phyloP scores from a whole-genome alignment of 805 yeast species.

The Yamadazyma sp. region DNA sequence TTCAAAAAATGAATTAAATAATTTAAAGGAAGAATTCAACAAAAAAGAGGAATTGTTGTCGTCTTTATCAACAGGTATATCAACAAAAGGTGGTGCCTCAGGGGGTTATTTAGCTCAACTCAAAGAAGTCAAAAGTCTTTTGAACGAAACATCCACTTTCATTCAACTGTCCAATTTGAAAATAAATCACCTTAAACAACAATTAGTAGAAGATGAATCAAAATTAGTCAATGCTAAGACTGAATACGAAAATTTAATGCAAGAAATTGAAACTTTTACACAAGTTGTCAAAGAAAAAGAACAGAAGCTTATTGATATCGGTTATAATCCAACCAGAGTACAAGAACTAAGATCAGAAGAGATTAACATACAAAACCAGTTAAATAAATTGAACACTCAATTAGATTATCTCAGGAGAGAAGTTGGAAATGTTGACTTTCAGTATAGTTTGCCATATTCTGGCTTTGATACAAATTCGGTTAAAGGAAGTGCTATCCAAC shows the following conservation, averaged over 20 bases:
- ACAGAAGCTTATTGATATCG: slow-evolving; percentile 43
- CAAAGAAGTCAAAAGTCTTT: slow-evolving; percentile 54
- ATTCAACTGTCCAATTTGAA: slow-evolving; percentile 61
- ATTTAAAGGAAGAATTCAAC: slow-evolving; percentile 45
- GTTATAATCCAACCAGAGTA: slow-evolving; percentile 51
- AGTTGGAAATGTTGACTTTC: slow-evolving; percentile 73
- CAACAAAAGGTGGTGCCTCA: slow-evolving; percentile 70
- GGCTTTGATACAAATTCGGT: slow-evolving; percentile 62
- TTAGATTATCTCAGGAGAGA: slow-evolving; percentile 57
- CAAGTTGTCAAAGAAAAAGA: slow-evolving; percentile 36
- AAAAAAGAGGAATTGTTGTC: slow-evolving; percentile 77
- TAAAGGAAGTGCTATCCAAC: slow-evolving; percentile 86
- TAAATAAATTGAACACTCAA: slow-evolving; percentile 43
- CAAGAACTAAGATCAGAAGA: slow-evolving; percentile 47
- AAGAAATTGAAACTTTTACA: slow-evolving; percentile 43
- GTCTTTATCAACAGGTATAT: slow-evolving; percentile 84
- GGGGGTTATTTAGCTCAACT: slow-evolving; percentile 78
- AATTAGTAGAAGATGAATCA: slow-evolving; percentile 45
- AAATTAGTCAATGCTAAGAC: slow-evolving; percentile 51
- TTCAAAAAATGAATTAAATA: slow-evolving; percentile 42
- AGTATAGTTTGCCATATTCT: slow-evolving; percentile 61
- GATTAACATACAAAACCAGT: slow-evolving; percentile 38
- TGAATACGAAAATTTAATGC: slow-evolving; percentile 41
- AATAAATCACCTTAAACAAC: slow-evolving; percentile 54
- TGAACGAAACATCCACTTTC: slow-evolving; percentile 51